Percentiles rank a stretch among this genome's conserved stretches.
Conservation (phyloP, 1,284 basidiomycete genomes). For the Puccinia horiana region DNA sequence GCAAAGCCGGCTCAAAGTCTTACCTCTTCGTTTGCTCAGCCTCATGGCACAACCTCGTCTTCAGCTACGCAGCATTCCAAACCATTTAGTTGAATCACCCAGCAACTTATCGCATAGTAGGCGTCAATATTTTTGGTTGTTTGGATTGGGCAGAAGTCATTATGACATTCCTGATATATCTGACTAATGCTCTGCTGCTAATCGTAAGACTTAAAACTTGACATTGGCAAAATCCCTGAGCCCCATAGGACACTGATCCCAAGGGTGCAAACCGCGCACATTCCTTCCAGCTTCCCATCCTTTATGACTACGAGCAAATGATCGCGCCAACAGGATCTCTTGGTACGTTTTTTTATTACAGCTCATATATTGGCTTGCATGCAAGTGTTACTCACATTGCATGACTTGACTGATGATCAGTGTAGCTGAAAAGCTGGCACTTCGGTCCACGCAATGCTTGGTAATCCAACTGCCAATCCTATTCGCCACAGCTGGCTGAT, state of each 20-base stretch:
- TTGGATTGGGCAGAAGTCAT: constrained; percentile 18
- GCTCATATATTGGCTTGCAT: no score
- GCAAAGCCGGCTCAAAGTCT: neutral
- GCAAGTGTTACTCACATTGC: neutral
- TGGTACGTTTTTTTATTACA: neutral
- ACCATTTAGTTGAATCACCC: constrained; percentile 28
- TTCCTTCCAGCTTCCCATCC: neutral
- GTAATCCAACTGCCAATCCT: constrained; percentile 14
- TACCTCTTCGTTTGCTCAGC: neutral
- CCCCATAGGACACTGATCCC: neutral
- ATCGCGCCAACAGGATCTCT: neutral
- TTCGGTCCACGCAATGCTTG: neutral
- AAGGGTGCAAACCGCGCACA: no score
- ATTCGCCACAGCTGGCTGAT: constrained; percentile 16
- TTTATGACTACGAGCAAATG: neutral
- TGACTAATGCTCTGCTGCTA: neutral
- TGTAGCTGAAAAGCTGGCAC: neutral
- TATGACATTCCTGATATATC: neutral
- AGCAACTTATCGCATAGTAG: constrained; percentile 1
- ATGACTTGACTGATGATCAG: neutral
- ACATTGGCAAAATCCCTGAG: neutral
- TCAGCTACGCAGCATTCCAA: constrained; percentile 12
- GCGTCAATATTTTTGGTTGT: constrained; percentile 1
- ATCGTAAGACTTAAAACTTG: neutral
- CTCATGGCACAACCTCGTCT: constrained; percentile 25